Evolutionary conservation across 2,329 filamentous ascomycete genomes (phyloP).

Genomic region (Alternaria alternata): DNA sequence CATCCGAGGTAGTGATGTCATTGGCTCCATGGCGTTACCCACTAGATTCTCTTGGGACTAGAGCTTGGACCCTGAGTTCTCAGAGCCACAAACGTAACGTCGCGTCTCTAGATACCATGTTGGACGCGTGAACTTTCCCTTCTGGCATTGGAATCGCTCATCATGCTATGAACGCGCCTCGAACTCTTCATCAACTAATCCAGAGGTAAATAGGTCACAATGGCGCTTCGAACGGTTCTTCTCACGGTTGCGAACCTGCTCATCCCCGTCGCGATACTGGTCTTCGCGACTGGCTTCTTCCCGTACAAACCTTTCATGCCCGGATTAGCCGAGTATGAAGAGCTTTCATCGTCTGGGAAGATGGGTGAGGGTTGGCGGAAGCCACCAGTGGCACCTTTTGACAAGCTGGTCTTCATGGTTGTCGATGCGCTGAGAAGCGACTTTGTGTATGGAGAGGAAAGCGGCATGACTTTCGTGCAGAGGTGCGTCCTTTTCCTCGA

Average conservation of each 20-base stretch:
- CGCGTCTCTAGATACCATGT: conserved; percentile 34
- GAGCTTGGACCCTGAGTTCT: conserved; percentile 40
- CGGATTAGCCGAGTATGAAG: conserved; percentile 76
- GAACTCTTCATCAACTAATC: conserved; percentile 5
- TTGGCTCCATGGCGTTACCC: conserved; percentile 31
- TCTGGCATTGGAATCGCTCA: conserved; percentile 18
- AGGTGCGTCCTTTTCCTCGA: conserved; percentile 61
- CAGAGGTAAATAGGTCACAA: conserved; percentile 18
- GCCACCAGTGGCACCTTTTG: conserved; percentile 73
- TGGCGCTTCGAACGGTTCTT: conserved; percentile 42
- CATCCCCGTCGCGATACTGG: conserved; percentile 70
- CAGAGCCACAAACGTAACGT: conserved; percentile 25
- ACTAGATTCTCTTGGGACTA: conserved; percentile 26
- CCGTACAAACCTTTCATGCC: conserved; percentile 95
- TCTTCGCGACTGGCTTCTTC: conserved; percentile 93
- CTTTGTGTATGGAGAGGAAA: conserved; percentile 84
- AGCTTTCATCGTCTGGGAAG: conserved; percentile 58
- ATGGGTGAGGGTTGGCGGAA: conserved; percentile 47
- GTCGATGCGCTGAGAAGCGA: conserved; percentile 90
- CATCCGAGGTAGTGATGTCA: conserved; percentile 45
- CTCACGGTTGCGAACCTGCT: conserved; percentile 77
- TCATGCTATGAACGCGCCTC: conserved; percentile 4
- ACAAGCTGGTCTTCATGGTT: conserved; percentile 96
- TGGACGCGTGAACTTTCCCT: conserved; percentile 18
- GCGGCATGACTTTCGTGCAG: conserved; percentile 88